These are phyloP conservation scores for Pyropia yezoensis DNA, from an alignment of 23 red algal species.

Conservation along the genomic window DNA sequence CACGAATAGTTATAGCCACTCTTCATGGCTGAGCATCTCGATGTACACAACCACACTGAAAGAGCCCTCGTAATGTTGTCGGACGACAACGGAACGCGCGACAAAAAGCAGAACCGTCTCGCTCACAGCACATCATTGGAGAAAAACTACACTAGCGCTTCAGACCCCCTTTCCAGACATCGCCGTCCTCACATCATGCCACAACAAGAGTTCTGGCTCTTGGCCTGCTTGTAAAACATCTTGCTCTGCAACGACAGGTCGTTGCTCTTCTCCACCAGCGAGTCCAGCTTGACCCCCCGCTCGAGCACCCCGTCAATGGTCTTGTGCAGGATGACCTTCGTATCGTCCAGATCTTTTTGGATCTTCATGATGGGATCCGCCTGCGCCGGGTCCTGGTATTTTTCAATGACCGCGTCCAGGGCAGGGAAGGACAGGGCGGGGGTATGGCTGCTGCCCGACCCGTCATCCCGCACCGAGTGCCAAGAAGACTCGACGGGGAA, in stretches of 20 bases:
- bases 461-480: conserved; percentile 20
- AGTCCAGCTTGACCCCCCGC: conserved; percentile 93
- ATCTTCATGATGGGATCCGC: conserved; percentile 94
- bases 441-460: too few relatives aligned
- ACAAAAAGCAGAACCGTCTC: too few relatives aligned
- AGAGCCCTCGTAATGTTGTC: too few relatives aligned
- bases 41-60: too few relatives aligned
- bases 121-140: too few relatives aligned
- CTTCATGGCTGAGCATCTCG: too few relatives aligned
- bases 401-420: conserved; percentile 57
- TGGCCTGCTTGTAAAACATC: conserved; percentile 87
- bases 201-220: conserved; percentile 73
- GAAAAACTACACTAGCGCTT: too few relatives aligned
- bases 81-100: too few relatives aligned
- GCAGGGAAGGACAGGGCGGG: conserved; percentile 28
- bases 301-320: conserved; percentile 94
- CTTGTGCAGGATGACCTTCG: conserved; percentile 96
- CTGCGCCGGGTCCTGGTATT: conserved; percentile 95
- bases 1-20: too few relatives aligned
- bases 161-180: too few relatives aligned
- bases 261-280: conserved; percentile 96
- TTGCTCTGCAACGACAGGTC: conserved; percentile 85
- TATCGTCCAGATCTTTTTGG: conserved; percentile 96
- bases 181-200: conserved; percentile 41
- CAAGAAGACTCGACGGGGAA: conserved; percentile 54